Conservation (phyloP, 2,329 filamentous ascomycete species). For the Metarhizium album region DNA sequence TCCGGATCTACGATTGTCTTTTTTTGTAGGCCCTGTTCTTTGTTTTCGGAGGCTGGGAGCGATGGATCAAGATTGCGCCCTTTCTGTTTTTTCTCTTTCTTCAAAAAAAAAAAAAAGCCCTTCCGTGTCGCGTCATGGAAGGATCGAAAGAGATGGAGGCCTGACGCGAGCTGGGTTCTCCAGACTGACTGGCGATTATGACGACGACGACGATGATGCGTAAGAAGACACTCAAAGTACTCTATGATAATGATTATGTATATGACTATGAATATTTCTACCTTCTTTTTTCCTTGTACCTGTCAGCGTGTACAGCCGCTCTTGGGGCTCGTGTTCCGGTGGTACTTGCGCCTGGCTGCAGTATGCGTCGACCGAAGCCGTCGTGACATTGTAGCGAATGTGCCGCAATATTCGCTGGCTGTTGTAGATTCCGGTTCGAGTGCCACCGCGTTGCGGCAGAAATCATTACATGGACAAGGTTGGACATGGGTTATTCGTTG, state of each 20-base stretch:
- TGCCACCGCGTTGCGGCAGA: too few species aligned
- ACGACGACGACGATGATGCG: slow-evolving; percentile 1
- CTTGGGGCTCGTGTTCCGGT: background rate
- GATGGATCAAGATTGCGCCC: background rate
- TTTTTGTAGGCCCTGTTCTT: background rate
- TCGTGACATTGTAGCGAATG: too few species aligned
- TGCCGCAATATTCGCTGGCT: too few species aligned
- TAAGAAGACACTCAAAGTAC: background rate
- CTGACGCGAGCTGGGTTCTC: slow-evolving; percentile 1
- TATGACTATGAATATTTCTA: background rate
- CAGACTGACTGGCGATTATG: background rate
- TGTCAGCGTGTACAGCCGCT: background rate
- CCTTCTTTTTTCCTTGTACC: too few species aligned
- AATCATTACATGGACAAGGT: too few species aligned
- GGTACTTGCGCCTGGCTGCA: background rate
- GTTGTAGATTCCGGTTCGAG: too few species aligned
- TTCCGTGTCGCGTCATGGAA: background rate
- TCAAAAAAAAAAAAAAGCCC: background rate
- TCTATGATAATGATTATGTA: slow-evolving; percentile 5
- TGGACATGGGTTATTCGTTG: too few species aligned
- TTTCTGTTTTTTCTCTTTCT: background rate
- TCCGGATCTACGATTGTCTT: background rate
- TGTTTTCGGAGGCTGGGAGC: background rate
- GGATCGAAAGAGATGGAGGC: background rate
- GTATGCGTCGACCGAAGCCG: too few species aligned